Evolutionary conservation across 2,329 filamentous ascomycete genomes (phyloP).

Genomic region (Fusarium agapanthi): DNA sequence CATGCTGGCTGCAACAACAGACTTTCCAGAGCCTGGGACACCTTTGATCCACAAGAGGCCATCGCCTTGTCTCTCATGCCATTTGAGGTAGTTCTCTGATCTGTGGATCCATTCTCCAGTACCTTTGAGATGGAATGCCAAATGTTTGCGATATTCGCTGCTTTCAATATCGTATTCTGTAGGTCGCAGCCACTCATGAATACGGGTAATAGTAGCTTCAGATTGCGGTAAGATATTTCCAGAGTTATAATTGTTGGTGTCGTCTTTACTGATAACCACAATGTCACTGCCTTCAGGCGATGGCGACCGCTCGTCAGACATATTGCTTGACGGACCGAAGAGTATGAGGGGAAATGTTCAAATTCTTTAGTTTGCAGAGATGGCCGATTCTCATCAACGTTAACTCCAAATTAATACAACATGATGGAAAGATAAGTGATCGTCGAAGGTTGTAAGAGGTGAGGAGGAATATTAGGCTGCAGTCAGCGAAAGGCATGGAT

Average conservation of each 20-base stretch:
- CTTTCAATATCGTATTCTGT: conserved; percentile 28
- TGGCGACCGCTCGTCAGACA: neutral
- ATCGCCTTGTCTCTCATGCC: conserved; percentile 10
- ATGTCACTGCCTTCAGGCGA: conserved; percentile 14
- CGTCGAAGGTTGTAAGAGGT: neutral
- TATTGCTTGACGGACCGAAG: neutral
- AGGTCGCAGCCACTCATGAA: conserved; percentile 28
- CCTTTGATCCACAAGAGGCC: conserved; percentile 43
- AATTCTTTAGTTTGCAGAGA: fast-evolving
- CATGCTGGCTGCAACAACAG: conserved; percentile 46
- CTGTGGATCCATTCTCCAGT: conserved; percentile 26
- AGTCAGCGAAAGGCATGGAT: neutral
- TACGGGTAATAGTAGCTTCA: conserved; percentile 35
- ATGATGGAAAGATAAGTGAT: neutral
- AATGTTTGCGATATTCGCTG: conserved; percentile 32
- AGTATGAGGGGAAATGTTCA: neutral
- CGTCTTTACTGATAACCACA: conserved; percentile 13
- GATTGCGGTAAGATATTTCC: conserved; percentile 45
- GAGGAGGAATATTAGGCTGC: neutral
- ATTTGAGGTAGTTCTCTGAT: conserved; percentile 9
- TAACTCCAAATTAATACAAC: fast-evolving
- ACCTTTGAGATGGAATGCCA: conserved; percentile 17
- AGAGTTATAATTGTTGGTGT: conserved; percentile 46
- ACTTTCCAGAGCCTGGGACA: conserved; percentile 52
- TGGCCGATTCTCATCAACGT: neutral